Base-by-base conservation (phyloP, 2,329 filamentous ascomycete species). In the Exophiala calicioides region DNA sequence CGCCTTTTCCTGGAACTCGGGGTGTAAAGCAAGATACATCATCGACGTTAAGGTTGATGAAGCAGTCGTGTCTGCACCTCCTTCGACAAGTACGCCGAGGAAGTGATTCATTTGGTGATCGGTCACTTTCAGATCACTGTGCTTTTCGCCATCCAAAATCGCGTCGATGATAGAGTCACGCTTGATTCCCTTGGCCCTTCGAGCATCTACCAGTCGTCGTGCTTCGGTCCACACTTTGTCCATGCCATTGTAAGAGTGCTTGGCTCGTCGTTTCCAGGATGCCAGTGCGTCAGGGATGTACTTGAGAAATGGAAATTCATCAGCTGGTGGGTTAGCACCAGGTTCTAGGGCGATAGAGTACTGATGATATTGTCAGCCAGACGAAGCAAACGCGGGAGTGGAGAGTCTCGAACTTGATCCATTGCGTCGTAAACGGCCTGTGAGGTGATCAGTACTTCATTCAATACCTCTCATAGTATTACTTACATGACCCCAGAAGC, bases 271-370 rank as follows among this genome's bases (percentile, higher is more conserved):
- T 68, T 68, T 4, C 64, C 62, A 42, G 69, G 65, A 4, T 23
- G 41, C 41, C 6, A 72, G 31, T 1, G 44, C 44, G 37, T 73
- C 60, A 0, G 74, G 74, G 8, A 75, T 50, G 3, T 52, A 62
- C 33, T 72, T 66, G 5, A 77, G 56, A 21, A 69, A 60, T 0
- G 72, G 70, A 37, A 70, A 73, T 24, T 70, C 61, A 38, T 77
- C 74, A 0, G 77, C 68, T 0, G 74, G 74, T 0, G 74, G 73
- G 0, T 70, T 76, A 4, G 67, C 68, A 1, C 73, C 74, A 0
- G 67, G 34, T 31, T 50, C 47, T 36, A 45, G 35, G 7, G 34
- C 40, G 13, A 16, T 34, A 34, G 32, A 34, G 12, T 12, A 16
- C 16, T 9, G n/a, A n/a, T n/a, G n/a, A n/a, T n/a, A n/a, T n/a